Percentiles rank a stretch among this genome's conserved stretches.
phyloP scores from a whole-genome alignment of 1,139 yeast species.

The Yamadazyma epiphylla region DNA sequence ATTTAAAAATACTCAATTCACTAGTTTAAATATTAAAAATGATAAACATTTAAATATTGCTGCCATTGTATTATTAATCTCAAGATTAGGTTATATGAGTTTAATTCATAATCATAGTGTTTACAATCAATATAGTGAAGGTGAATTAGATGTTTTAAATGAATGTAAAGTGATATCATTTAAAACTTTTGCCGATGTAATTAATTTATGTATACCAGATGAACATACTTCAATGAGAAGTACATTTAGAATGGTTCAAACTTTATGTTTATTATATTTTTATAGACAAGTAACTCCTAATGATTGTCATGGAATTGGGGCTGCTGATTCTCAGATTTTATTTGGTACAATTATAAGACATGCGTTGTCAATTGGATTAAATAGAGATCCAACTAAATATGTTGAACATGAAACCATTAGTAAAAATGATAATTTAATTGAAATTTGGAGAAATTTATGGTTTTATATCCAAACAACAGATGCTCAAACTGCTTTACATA shows the following conservation, averaged over 20 bases:
- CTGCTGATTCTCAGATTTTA: slow-evolving; percentile 38
- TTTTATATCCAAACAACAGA: slow-evolving; percentile 26
- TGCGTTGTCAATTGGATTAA: slow-evolving; percentile 41
- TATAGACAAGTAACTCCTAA: slow-evolving; percentile 39
- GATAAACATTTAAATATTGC: slow-evolving; percentile 30
- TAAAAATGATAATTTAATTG: slow-evolving; percentile 23
- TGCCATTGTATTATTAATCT: slow-evolving; percentile 29
- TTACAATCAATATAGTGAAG: slow-evolving; percentile 24
- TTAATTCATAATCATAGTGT: slow-evolving; percentile 34
- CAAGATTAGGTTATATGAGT: slow-evolving; percentile 38
- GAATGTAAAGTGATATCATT: slow-evolving; percentile 24
- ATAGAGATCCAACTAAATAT: slow-evolving; percentile 39
- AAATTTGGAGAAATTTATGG: slow-evolving; percentile 42
- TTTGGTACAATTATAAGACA: slow-evolving; percentile 37
- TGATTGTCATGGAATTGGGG: slow-evolving; percentile 44
- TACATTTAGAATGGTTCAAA: slow-evolving; percentile 31
- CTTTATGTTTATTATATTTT: slow-evolving; percentile 29
- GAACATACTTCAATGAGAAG: slow-evolving; percentile 25
- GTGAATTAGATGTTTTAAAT: slow-evolving; percentile 25
- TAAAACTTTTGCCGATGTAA: slow-evolving; percentile 21
- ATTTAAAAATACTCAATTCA: slow-evolving; percentile 17
- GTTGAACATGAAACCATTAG: slow-evolving; percentile 27
- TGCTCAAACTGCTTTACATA: slow-evolving; percentile 30
- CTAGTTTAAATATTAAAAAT: slow-evolving; percentile 21
- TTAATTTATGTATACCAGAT: slow-evolving; percentile 32